These are phyloP conservation scores for Fraxinus xanthoxyloides DNA, from an alignment of 305 asterid species.

Conservation along the genomic window DNA sequence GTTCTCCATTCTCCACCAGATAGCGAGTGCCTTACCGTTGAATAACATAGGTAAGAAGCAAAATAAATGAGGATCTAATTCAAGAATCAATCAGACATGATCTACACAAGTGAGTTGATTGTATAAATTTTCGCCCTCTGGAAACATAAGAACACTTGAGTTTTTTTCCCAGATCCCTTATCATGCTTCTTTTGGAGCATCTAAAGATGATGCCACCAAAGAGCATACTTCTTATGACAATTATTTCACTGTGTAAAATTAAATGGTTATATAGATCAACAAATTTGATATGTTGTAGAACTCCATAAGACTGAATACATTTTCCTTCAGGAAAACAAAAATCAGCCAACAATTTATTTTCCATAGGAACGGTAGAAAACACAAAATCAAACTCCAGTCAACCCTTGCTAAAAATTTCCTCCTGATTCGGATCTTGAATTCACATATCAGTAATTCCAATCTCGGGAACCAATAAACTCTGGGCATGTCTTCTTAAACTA, in stretches of 20 bases:
- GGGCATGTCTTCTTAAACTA: conserved; percentile 16
- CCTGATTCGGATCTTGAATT: conserved; percentile 33
- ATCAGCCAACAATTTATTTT: conserved; percentile 11
- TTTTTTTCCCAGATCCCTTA: neutral
- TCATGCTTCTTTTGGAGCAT: conserved; percentile 2
- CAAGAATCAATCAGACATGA: neutral
- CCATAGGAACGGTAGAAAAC: conserved; percentile 13
- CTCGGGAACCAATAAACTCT: conserved; percentile 24
- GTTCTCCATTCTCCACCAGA: conserved; percentile 12
- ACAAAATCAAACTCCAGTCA: conserved; percentile 19
- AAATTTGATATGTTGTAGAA: conserved; percentile 29
- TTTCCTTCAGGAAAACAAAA: conserved; percentile 7
- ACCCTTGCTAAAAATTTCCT: conserved; percentile 5
- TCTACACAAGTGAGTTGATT: neutral
- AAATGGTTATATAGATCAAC: conserved; percentile 7
- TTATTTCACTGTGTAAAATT: conserved; percentile 5
- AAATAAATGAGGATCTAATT: neutral
- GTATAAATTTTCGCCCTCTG: neutral
- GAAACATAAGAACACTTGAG: conserved; percentile 12
- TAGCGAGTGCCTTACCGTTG: neutral
- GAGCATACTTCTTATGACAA: conserved; percentile 2
- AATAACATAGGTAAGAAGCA: neutral
- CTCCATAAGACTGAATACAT: conserved; percentile 15
- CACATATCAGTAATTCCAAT: conserved; percentile 24
- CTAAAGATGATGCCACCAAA: conserved; percentile 13